These are phyloP conservation scores for Coniophora puteana DNA, from an alignment of 1,284 basidiomycete species.

Conservation along the genomic window DNA sequence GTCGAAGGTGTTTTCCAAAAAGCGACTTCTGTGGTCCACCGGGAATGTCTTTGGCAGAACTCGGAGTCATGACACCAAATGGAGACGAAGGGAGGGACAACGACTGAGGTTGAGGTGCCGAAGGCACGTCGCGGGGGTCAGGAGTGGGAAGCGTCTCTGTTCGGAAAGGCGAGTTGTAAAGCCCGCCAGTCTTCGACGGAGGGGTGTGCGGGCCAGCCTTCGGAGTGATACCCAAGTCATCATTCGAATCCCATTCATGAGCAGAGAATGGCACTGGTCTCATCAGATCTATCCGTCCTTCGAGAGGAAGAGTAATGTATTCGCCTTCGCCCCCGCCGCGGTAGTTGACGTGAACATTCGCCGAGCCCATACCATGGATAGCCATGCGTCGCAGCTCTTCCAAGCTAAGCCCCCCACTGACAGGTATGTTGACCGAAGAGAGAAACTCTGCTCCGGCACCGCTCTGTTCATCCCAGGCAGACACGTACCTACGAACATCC, in stretches of 20 bases:
- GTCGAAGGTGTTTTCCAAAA: constrained; percentile 33
- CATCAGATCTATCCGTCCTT: constrained; percentile 84
- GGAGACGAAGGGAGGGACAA: constrained; percentile 31
- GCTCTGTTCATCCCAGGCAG: constrained; percentile 36
- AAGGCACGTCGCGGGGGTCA: constrained; percentile 48
- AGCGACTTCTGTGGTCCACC: constrained; percentile 3
- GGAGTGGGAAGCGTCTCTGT: constrained; percentile 51
- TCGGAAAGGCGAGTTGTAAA: constrained; percentile 21
- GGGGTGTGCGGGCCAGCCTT: constrained; percentile 24
- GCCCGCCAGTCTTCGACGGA: no score
- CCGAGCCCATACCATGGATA: constrained; percentile 32
- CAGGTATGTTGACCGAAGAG: constrained; percentile 9
- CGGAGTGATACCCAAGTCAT: constrained; percentile 1
- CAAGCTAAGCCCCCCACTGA: constrained; percentile 46
- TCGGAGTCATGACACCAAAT: constrained; percentile 14
- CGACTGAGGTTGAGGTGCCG: constrained; percentile 32
- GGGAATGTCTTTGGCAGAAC: constrained; percentile 12
- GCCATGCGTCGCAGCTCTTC: constrained; percentile 70
- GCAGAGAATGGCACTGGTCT: constrained; percentile 36
- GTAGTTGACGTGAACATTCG: constrained; percentile 7
- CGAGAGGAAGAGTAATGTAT: constrained; percentile 54
- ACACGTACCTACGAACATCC: constrained; percentile 34
- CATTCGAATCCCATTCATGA: constrained; percentile 14
- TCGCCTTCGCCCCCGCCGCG: constrained; percentile 21
- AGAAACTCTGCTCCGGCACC: constrained; percentile 12